Base-by-base conservation (phyloP, 2,329 filamentous ascomycete genomes). In the Alternaria conjuncta region DNA sequence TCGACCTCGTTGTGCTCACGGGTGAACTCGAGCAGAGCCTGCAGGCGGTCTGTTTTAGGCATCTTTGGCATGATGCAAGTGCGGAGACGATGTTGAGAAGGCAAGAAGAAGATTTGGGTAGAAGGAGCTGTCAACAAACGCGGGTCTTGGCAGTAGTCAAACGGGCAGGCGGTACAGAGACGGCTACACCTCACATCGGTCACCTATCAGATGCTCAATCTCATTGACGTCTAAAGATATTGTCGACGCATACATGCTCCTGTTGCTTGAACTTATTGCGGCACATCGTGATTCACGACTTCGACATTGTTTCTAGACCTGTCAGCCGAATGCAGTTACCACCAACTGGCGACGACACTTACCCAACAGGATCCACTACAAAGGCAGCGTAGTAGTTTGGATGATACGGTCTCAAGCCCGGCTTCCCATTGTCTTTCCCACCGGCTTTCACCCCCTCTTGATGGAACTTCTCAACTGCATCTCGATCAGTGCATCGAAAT, bases 361-460 rank as follows among this genome's bases (percentile, higher is more conserved):
- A 75, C 72, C 71, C 71, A 13, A 72, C 47, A 47, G 73, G 73
- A 67, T 77, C 74, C 15, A 70, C 25, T 10, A 75, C 68, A 58
- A 76, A 76, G 10, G 68, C 73, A 9, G 62, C 71, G 65, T 75
- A 76, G 62, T 76, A 77, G 36, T 74, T 70, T 25, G 70, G 57
- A 63, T 71, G 67, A 59, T 75, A 75, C 45, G 63, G 51, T 55
- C 74, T 70, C 18, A 68, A 49, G 3, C 74, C 74, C 2, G 74
- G 72, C 57, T 64, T 61, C 9, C 74, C 71, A 60, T 75, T 75
- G 32, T 67, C 64, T 53, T 61, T 74, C 12, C 69, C 74, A 20
- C 74, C 74, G 6, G 70, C 68, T 56, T 72, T 70, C 4, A 76
- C 15, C 12, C 61, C 71, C 54, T 64, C 71, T n/a, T 64, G 65